Conservation (phyloP, 1,284 basidiomycete genomes). For the Gymnopus androsaceus region DNA sequence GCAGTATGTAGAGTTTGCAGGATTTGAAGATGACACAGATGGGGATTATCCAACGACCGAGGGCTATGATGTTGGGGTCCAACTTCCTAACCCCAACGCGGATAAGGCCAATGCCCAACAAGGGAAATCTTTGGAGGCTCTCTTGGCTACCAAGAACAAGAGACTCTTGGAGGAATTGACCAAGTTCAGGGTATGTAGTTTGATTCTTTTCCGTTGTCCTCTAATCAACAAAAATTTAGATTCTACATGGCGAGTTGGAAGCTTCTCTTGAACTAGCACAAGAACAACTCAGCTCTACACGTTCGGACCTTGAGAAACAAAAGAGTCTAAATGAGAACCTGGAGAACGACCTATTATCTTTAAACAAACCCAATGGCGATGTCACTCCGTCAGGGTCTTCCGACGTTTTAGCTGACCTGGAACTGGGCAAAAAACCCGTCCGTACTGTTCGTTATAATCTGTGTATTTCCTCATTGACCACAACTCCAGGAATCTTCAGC, state of each 20-base stretch:
- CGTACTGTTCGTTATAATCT: background rate
- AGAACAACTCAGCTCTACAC: slow-evolving; percentile 59
- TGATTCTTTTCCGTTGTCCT: slow-evolving; percentile 1
- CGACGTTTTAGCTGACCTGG: slow-evolving; percentile 71
- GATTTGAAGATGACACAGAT: slow-evolving; percentile 62
- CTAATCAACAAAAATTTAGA: slow-evolving; percentile 42
- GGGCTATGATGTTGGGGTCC: slow-evolving; percentile 48
- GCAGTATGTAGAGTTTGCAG: slow-evolving; percentile 92
- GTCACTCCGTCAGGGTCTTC: slow-evolving; percentile 31
- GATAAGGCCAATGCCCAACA: slow-evolving; percentile 76
- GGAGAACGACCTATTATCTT: slow-evolving; percentile 85
- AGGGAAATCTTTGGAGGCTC: slow-evolving; percentile 84
- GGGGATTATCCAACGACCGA: slow-evolving; percentile 51
- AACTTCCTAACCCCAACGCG: slow-evolving; percentile 85
- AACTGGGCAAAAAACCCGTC: slow-evolving; percentile 63
- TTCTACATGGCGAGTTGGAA: slow-evolving; percentile 81
- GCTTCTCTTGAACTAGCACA: slow-evolving; percentile 61
- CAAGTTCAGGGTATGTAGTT: slow-evolving; percentile 71
- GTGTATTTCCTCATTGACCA: slow-evolving; percentile 10
- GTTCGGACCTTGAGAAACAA: slow-evolving; percentile 76
- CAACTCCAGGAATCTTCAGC: slow-evolving; percentile 44
- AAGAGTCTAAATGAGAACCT: slow-evolving; percentile 83
- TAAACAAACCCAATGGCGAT: slow-evolving; percentile 56
- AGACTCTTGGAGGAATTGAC: slow-evolving; percentile 93
- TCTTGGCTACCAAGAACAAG: slow-evolving; percentile 93